phyloP scores from a whole-genome alignment of 345 rosid genomes.

The Lepidium aucheri region DNA sequence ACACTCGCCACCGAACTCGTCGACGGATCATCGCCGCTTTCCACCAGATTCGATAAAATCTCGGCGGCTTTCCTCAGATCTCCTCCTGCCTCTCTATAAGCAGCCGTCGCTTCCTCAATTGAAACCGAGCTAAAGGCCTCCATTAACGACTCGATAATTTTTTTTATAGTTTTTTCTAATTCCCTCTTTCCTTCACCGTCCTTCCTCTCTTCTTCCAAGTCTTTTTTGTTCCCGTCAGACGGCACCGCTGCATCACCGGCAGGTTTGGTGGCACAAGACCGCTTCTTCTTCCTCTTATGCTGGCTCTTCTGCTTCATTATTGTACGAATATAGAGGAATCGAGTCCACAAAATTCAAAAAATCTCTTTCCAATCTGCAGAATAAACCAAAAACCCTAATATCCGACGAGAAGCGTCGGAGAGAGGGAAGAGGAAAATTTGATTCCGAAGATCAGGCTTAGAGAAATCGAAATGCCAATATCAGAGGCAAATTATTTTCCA shows the following conservation, averaged over 20 bases:
- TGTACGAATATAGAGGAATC: not conserved
- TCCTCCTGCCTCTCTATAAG: constrained; percentile 37
- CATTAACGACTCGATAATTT: constrained; percentile 26
- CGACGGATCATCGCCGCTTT: constrained; percentile 36
- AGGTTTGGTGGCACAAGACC: constrained; percentile 17
- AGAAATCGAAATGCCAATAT: not conserved
- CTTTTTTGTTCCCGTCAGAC: constrained; percentile 22
- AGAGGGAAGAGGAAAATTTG: not conserved
- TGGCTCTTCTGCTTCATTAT: constrained; percentile 40
- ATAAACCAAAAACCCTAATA: not conserved
- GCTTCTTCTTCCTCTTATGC: constrained; percentile 39
- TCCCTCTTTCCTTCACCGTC: not conserved
- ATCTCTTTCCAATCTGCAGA: not conserved
- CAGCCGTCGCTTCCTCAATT: constrained; percentile 41
- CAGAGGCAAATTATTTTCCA: not conserved
- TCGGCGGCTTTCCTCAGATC: constrained; percentile 45
- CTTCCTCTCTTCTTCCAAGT: constrained; percentile 6
- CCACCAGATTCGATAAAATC: constrained; percentile 27
- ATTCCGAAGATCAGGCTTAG: not conserved
- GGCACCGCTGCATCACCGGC: constrained; percentile 8
- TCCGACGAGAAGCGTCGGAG: constrained; percentile 27
- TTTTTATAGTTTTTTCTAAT: not conserved
- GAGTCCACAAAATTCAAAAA: not conserved
- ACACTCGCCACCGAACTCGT: constrained; percentile 40
- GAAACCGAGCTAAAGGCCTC: constrained; percentile 50